Percentiles rank a stretch among this genome's conserved stretches.
Evolutionary conservation across 1,284 basidiomycete genomes (phyloP).

Genomic region (Malassezia nana): DNA sequence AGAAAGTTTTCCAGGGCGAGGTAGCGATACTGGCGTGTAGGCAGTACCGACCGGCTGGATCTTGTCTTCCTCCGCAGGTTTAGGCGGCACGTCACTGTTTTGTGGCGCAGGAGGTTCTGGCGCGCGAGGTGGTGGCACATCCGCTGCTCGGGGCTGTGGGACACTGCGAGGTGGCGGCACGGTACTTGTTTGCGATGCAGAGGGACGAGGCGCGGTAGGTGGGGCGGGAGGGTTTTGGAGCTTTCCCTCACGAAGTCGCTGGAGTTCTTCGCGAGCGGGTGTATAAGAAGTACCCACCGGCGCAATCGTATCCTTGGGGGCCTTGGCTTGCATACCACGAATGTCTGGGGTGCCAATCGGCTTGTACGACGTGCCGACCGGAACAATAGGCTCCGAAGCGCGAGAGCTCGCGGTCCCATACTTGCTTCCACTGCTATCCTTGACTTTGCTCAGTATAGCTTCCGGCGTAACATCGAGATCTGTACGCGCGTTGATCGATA

Average conservation of each 20-base stretch:
- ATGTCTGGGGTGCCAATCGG: conserved; percentile 46
- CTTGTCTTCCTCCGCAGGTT: conserved; percentile 38
- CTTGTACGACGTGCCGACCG: conserved; percentile 39
- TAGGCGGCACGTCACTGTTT: conserved; percentile 14
- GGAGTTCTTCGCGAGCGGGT: conserved; percentile 37
- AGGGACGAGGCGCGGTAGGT: conserved; percentile 7
- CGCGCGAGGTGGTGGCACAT: conserved; percentile 17
- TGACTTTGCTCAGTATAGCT: conserved; percentile 64
- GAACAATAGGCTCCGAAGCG: conserved; percentile 31
- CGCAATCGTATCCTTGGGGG: conserved; percentile 32
- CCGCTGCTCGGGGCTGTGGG: conserved; percentile 19
- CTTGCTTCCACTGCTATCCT: conserved; percentile 81
- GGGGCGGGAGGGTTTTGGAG: conserved; percentile 8
- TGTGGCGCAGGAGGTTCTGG: conserved; percentile 7
- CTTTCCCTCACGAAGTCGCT: conserved; percentile 31
- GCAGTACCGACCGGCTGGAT: conserved; percentile 45
- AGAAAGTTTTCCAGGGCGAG: conserved; percentile 44
- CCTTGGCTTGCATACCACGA: conserved; percentile 31
- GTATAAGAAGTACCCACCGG: conserved; percentile 40
- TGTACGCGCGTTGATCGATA: conserved; percentile 80
- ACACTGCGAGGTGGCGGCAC: conserved; percentile 1
- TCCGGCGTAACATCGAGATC: conserved; percentile 57
- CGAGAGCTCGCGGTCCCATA: conserved; percentile 54
- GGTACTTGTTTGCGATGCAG: not conserved
- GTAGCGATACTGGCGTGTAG: conserved; percentile 40